Evolutionary conservation across 2,329 filamentous ascomycete species (phyloP).

Genomic region (Aureobasidium sp.): DNA sequence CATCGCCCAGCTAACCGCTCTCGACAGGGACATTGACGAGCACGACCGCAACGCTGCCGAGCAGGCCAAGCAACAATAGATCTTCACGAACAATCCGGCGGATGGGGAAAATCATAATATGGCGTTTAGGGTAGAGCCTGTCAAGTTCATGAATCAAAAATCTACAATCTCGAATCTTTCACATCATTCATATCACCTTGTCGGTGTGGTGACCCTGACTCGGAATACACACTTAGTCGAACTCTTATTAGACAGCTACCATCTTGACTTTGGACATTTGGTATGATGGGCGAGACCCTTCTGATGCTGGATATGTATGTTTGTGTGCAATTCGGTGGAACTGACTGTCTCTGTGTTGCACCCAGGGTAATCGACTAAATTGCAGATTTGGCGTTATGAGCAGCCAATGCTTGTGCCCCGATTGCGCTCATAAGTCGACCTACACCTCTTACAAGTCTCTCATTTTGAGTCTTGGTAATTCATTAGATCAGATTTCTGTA

Average conservation of each 20-base stretch:
- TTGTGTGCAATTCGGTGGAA: no score
- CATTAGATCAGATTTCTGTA: no score
- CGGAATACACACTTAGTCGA: background rate
- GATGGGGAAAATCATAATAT: background rate
- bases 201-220: background rate
- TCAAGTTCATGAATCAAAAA: conserved; percentile 4
- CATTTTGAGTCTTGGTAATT: no score
- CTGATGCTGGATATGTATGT: no score
- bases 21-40: conserved; percentile 75
- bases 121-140: conserved; percentile 9
- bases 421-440: no score
- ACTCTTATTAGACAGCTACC: background rate
- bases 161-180: background rate
- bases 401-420: no score
- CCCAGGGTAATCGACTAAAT: no score
- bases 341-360: no score
- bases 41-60: conserved; percentile 64
- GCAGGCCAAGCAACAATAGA: conserved; percentile 20
- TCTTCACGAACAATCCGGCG: conserved; percentile 4
- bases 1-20: background rate
- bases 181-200: background rate
- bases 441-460: no score
- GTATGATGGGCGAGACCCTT: no score
- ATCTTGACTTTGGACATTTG: no score
- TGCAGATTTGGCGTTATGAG: no score